Evolutionary conservation across 306 rosid species (phyloP), one percentile per base, ranked within the genome.

Genomic region (Cotoneaster glaucophyllus): DNA sequence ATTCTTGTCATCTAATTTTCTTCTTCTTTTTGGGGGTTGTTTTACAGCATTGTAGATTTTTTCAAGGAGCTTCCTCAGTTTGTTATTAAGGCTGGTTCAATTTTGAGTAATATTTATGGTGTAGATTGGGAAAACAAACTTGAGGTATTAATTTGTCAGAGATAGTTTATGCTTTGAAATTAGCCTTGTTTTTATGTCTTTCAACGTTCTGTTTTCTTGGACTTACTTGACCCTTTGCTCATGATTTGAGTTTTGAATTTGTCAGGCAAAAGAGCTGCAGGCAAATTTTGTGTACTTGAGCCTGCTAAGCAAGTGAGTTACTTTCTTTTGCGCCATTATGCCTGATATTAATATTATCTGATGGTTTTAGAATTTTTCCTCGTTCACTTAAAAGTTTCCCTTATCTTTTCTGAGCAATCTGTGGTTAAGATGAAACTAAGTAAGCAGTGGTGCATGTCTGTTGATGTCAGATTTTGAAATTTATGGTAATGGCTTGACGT

Each of bases 21-120:
- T 71, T 82, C 67, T 21, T 57, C 28, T 22, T 71, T 75, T 44
- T 73, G 43, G 1, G 1, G 19, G 77, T 43, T 73, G 69, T 25
- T 78, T 57, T 66, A 75, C 91, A 96, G 99, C 85, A 82, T 96
- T 71, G 81, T 84, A 65, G 98, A 93, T 66, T 96, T 96, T 80
- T 93, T 93, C 78, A 92, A 88, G 87, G 99, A 96, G 88, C 89
- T 96, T 76, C 97, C 98, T 73, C 99, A 96, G 85, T 93, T 87
- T 89, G 84, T 93, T 72, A 96, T 88, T 11, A 96, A 91, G 84
- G 94, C 96, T 50, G 94, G 98, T 82, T 82, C 93, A 67, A 81
- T 85, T 76, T 82, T 96, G 69, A 90, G 90, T 76, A 80, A 79
- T 78, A 19, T 83, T 41, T 90, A 89, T 78, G 99, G 99, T 68